Evolutionary conservation across 1,139 yeast genomes (phyloP).

Genomic region (Sugiyamaella pinicola): DNA sequence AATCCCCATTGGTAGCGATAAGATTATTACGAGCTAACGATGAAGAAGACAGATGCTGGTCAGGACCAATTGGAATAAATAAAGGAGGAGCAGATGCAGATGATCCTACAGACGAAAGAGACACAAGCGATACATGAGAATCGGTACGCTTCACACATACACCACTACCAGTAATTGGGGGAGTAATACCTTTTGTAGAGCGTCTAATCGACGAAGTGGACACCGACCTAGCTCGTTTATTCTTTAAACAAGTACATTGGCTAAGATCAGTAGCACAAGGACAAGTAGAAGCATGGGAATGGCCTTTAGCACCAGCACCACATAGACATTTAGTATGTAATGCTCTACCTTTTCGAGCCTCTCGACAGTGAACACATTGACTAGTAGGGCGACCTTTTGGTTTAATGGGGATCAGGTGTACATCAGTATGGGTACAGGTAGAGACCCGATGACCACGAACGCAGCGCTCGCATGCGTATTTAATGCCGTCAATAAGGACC

Average conservation of each 20-base stretch:
- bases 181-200: slow-evolving; percentile 8
- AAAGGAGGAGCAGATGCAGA: slow-evolving; percentile 14
- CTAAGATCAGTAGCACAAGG: slow-evolving; percentile 56
- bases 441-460: slow-evolving; percentile 96
- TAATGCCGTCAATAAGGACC: slow-evolving; percentile 89
- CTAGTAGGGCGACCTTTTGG: slow-evolving; percentile 96
- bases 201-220: slow-evolving; percentile 11
- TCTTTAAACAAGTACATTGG: slow-evolving; percentile 62
- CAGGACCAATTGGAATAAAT: slow-evolving; percentile 8
- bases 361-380: slow-evolving; percentile 87
- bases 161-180: slow-evolving; percentile 1
- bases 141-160: slow-evolving; percentile 5
- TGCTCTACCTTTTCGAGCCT: slow-evolving; percentile 68
- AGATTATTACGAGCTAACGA: slow-evolving; percentile 1
- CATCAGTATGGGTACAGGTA: slow-evolving; percentile 88
- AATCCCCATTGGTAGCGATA: slow-evolving; percentile 1
- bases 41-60: slow-evolving; percentile 6
- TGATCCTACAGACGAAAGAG: slow-evolving; percentile 6
- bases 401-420: slow-evolving; percentile 86
- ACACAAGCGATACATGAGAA: slow-evolving; percentile 16
- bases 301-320: slow-evolving; percentile 47
- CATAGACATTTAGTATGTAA: slow-evolving; percentile 77
- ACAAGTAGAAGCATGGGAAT: slow-evolving; percentile 50
- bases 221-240: slow-evolving; percentile 30
- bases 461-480: slow-evolving; percentile 93